Evolutionary conservation across 257 asterid species (phyloP), one percentile per base, ranked within the genome.

Genomic region (Paraleonurus japonicus): DNA sequence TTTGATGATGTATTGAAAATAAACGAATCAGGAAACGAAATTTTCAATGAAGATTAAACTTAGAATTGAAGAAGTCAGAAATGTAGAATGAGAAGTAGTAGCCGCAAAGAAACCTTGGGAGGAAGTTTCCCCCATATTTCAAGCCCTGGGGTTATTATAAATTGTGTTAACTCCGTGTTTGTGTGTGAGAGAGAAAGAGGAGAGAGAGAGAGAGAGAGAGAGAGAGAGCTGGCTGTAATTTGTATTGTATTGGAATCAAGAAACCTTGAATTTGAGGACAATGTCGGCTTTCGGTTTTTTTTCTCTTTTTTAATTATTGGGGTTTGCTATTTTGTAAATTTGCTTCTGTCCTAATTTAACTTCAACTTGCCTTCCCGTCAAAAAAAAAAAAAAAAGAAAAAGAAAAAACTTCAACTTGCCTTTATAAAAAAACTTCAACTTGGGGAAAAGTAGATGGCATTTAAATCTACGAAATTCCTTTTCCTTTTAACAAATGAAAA

Each of bases 211-310:
- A n/a, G 30, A 66, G 66, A 32, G 63, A 41, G 60, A 8, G 64
- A n/a, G 41, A 6, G 67, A 63, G 7, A n/a, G 4, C 30, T 48
- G 69, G 70, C 69, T 67, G 74, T 20, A 17, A 19, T n/a, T 16
- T 10, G 63, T 67, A 72, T 61, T 19, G 28, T 68, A 72, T 76
- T 61, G 19, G 54, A 48, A 65, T 81, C 69, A 77, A 11, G 15
- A 28, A 77, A 70, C 70, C 75, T 74, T 66, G 76, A 77, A 61
- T 77, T 77, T 67, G 65, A 70, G 82, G 60, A 69, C 74, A 8
- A 57, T 51, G 71, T 70, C 75, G 74, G 72, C 64, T 66, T 60
- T 23, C 24, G 16, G 2, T 30, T 43, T 43, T 9, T n/a, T 5
- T 22, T 0, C 16, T 33, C 11, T 10, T 48, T 43, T 28, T n/a